These are phyloP conservation scores for Tricholoma sp. DNA, from an alignment of 768 basidiomycete genomes.

Conservation along the genomic window DNA sequence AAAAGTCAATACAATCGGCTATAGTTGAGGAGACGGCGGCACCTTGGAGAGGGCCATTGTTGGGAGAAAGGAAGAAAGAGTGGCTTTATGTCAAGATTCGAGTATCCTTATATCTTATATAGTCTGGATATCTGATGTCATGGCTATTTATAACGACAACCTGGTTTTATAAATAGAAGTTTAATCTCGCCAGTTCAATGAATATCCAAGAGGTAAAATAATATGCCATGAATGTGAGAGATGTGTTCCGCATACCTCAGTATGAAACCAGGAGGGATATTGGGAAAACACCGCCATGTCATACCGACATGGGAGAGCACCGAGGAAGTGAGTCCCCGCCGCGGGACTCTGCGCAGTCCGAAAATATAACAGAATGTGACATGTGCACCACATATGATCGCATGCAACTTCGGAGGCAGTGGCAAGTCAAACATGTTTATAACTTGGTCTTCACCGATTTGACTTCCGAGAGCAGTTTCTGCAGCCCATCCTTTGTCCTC, in stretches of 20 bases:
- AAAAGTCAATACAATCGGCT: background rate
- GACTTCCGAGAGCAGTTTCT: constrained; percentile 29
- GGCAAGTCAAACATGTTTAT: background rate
- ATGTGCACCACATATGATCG: no score
- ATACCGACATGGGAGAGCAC: background rate
- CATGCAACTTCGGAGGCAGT: no score
- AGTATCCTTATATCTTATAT: background rate
- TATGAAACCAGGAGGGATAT: no score
- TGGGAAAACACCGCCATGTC: background rate
- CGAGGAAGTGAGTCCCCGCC: no score
- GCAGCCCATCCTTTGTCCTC: constrained; percentile 41
- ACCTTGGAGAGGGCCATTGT: constrained; percentile 64
- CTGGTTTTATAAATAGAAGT: no score
- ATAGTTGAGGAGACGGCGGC: background rate
- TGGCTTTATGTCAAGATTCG: background rate
- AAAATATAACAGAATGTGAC: no score
- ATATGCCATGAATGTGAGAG: no score
- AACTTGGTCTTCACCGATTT: constrained; percentile 7
- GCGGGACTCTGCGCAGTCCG: no score
- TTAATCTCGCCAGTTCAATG: no score
- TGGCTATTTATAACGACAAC: background rate
- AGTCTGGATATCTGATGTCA: background rate
- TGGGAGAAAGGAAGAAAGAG: constrained; percentile 5
- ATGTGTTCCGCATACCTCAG: no score
- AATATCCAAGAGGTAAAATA: no score